A percentile compares a stretch with the other conserved stretches of the same genome.
phyloP scores from a whole-genome alignment of 805 yeast species.

The Starmera dryadoides region DNA sequence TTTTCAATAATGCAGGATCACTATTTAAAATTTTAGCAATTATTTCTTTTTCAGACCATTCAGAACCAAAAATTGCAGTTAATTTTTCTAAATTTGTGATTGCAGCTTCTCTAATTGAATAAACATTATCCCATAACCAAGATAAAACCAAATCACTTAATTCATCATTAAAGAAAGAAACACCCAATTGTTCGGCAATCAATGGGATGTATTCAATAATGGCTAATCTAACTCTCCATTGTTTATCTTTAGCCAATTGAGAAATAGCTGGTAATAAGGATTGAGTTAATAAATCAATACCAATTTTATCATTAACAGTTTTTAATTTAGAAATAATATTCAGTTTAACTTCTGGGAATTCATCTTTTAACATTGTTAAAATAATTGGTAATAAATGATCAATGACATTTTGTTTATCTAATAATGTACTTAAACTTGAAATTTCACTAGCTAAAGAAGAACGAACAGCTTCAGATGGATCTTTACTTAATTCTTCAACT shows the following conservation, averaged over 20 bases:
- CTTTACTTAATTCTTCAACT: constrained; percentile 77
- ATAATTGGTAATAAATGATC: constrained; percentile 81
- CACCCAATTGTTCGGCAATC: constrained; percentile 90
- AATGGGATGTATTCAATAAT: constrained; percentile 95
- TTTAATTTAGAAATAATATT: constrained; percentile 90
- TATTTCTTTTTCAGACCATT: constrained; percentile 86
- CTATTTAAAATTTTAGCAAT: constrained; percentile 62
- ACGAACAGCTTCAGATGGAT: constrained; percentile 89
- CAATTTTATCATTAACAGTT: constrained; percentile 89
- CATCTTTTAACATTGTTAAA: constrained; percentile 91
- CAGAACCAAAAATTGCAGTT: constrained; percentile 82
- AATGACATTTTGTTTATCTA: constrained; percentile 79
- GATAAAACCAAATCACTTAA: constrained; percentile 85
- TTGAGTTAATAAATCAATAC: constrained; percentile 80
- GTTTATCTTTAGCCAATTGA: constrained; percentile 90
- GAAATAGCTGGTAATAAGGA: constrained; percentile 91
- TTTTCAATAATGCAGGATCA: constrained; percentile 34
- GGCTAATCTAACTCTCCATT: constrained; percentile 97
- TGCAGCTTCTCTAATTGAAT: constrained; percentile 94
- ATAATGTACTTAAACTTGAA: constrained; percentile 76
- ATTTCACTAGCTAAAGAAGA: constrained; percentile 86
- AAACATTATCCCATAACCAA: constrained; percentile 99
- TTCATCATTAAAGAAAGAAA: constrained; percentile 86
- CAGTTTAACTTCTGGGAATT: constrained; percentile 91
- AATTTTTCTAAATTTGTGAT: constrained; percentile 74